A percentile compares a stretch with the other conserved stretches of the same genome.
Conservation (phyloP, 2,329 filamentous ascomycete species). For the Tolypocladium pustulatum region DNA sequence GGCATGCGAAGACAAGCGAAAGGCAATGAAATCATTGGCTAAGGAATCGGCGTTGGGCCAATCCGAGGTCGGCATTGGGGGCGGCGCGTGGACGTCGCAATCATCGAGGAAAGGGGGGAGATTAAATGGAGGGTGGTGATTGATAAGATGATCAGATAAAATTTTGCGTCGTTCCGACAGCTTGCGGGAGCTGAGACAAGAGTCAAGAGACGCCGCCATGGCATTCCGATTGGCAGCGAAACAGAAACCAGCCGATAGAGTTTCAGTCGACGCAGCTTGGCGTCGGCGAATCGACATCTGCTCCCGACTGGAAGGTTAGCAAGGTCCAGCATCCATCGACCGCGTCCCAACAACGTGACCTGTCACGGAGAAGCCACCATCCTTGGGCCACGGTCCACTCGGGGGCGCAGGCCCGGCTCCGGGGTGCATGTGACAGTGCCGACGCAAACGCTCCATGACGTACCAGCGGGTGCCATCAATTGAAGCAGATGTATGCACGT, state of each 20-base stretch:
- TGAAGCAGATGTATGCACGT: neutral
- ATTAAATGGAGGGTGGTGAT: neutral
- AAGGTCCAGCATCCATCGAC: neutral
- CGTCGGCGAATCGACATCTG: neutral
- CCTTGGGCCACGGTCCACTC: neutral
- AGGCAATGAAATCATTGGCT: neutral
- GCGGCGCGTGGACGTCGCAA: neutral
- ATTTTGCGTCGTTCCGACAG: neutral
- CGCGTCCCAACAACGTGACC: neutral
- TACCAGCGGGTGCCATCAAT: neutral
- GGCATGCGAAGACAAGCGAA: neutral
- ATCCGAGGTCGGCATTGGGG: neutral
- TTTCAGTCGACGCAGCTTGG: neutral
- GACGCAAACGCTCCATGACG: neutral
- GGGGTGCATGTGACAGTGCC: neutral
- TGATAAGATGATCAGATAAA: slow-evolving; percentile 8
- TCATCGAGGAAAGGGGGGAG: neutral
- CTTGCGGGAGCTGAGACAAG: neutral
- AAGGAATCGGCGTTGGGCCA: neutral
- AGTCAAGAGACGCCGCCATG: neutral
- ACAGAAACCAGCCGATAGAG: neutral
- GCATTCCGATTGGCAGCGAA: slow-evolving; percentile 2
- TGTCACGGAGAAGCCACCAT: neutral
- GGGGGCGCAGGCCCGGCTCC: neutral
- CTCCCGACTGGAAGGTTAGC: neutral